Conservation (phyloP, 1,284 basidiomycete species). For the Heterobasidion parviporum region DNA sequence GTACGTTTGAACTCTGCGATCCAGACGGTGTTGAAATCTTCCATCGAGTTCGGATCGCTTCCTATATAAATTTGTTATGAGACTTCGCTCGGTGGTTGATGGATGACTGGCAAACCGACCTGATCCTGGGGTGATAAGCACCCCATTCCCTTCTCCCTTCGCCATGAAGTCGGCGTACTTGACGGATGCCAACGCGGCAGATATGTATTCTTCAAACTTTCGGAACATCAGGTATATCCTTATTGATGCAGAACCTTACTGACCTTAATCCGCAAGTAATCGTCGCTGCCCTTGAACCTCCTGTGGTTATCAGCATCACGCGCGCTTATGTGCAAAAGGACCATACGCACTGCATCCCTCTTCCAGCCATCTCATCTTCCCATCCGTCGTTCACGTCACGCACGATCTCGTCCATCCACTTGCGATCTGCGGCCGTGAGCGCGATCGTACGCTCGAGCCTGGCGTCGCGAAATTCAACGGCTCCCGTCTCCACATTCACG, state of each 20-base stretch:
- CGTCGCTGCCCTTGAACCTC: conserved; percentile 88
- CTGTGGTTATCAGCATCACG: conserved; percentile 6
- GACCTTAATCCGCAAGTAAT: conserved; percentile 83
- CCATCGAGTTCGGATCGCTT: conserved; percentile 38
- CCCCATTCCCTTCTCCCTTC: conserved; percentile 55
- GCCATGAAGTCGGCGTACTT: conserved; percentile 79
- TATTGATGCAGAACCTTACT: conserved; percentile 10
- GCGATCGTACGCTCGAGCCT: conserved; percentile 71
- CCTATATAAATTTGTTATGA: conserved; percentile 17
- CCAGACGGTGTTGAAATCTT: conserved; percentile 82
- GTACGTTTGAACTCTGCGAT: conserved; percentile 79
- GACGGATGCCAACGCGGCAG: conserved; percentile 71
- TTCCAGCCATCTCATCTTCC: conserved; percentile 52
- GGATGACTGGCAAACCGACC: conserved; percentile 26
- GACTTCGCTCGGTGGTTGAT: neutral
- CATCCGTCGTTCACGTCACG: conserved; percentile 79
- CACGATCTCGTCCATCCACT: conserved; percentile 86
- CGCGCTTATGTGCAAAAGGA: neutral
- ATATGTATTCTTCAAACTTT: conserved; percentile 82
- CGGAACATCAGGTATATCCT: neutral
- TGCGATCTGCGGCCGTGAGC: conserved; percentile 88
- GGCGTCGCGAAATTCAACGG: conserved; percentile 80
- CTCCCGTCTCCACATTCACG: conserved; percentile 84
- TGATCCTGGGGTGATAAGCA: conserved; percentile 56
- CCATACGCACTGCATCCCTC: conserved; percentile 55